Base-by-base conservation (phyloP, 2,329 filamentous ascomycete genomes). In the Nothomitra cinnamomea region DNA sequence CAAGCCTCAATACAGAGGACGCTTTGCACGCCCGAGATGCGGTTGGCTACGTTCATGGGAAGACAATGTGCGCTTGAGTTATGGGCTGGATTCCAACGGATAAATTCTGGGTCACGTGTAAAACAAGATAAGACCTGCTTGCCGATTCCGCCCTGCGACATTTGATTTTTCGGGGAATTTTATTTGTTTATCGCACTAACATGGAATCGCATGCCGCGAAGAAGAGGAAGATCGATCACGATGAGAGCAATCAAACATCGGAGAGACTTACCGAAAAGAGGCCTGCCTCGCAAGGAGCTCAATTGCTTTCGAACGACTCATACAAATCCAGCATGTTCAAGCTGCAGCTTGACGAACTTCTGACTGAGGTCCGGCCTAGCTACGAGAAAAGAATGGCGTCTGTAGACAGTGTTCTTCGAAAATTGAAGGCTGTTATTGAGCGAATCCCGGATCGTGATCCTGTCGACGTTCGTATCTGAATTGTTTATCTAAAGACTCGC, bases 281-380 rank as follows among this genome's bases (percentile, higher is more conserved):
- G 19, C 2, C 15, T 2, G 40, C 5, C 19, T 41, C 50, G 6
- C 22, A 24, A 41, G 28, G 15, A 15, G 35, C 25, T 19, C 50
- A 52, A 17, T 22, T 54, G 28, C 17, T 48, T 15, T 25, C 67
- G 13, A 71, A 70, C 32, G 76, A 76, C 49, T 70, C 75, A n/a
- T 82, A 77, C 69, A 81, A 81, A 61, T 81, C 78, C 43, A 81
- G 73, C 62, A 68, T 82, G 54, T 83, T 85, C 68, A 82, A 82
- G 62, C 65, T 84, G 8, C 80, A 85, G 62, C 70, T 82, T 35
- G 77, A 83, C 57, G 79, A 83, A 59, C 67, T 85, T 54, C 64
- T 83, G 51, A 65, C 69, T 5, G 75, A 79, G 58, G 67, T 80
- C 51, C 72, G 73, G 59, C 76, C 74, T 35, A 74, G 76, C 56